These are phyloP conservation scores for Microdochium nivale DNA, from an alignment of 2,329 filamentous ascomycete genomes.

Conservation along the genomic window DNA sequence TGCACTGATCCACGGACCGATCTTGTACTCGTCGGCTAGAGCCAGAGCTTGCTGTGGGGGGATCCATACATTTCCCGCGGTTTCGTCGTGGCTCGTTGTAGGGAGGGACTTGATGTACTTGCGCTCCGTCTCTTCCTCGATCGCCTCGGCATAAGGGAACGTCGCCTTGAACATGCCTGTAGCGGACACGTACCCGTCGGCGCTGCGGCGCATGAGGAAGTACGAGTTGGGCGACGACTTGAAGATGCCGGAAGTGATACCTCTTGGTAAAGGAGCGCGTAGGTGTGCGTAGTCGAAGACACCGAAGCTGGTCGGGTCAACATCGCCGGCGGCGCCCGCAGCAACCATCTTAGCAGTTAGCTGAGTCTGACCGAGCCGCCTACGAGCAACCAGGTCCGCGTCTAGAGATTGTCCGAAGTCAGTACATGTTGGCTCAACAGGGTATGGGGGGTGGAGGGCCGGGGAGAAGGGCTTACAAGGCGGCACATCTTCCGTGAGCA, in stretches of 20 bases:
- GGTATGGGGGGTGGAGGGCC: too few relatives aligned
- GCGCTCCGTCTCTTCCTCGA: constrained; percentile 69
- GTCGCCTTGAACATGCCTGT: constrained; percentile 91
- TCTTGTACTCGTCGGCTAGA: constrained; percentile 80
- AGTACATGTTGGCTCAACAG: constrained; percentile 2
- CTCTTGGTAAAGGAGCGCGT: constrained; percentile 83
- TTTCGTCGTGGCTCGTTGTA: constrained; percentile 81
- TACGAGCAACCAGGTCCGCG: constrained; percentile 67
- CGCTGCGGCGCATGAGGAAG: constrained; percentile 89
- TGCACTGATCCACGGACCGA: constrained; percentile 83
- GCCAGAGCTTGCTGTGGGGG: constrained; percentile 71
- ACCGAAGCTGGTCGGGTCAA: constrained; percentile 65
- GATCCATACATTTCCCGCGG: constrained; percentile 95
- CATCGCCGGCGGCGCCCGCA: constrained; percentile 60
- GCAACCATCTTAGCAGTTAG: constrained; percentile 74
- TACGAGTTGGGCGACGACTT: constrained; percentile 83
- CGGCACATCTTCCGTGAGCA: constrained; percentile 57
- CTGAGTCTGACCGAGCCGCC: constrained; percentile 88
- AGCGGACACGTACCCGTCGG: constrained; percentile 75
- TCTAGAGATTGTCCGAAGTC: constrained; percentile 35
- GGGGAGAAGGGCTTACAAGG: constrained; percentile 50
- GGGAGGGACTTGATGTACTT: constrained; percentile 75
- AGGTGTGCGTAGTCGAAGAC: constrained; percentile 95
- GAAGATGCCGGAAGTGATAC: constrained; percentile 89
- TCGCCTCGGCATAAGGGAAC: constrained; percentile 66